Percentiles rank a stretch among this genome's conserved stretches.
These are phyloP conservation scores for Jatropha curcas DNA, from an alignment of 345 rosid species.

Conservation along the genomic window DNA sequence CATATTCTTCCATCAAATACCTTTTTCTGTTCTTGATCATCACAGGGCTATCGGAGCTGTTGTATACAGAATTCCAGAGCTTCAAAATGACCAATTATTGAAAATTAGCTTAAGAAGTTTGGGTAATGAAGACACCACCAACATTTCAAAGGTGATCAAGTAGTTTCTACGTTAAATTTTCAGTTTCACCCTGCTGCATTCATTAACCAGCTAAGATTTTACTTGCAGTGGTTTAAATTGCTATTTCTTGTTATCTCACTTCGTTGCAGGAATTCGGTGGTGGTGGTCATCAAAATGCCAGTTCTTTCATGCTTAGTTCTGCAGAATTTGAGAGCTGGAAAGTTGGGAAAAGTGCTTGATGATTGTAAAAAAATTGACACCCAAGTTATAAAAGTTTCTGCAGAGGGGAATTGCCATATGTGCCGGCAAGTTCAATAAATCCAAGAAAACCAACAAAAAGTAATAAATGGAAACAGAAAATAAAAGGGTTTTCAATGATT, in stretches of 20 bases:
- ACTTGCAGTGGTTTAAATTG: neutral
- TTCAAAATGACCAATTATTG: constrained; percentile 50
- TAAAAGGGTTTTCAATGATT: too few species aligned
- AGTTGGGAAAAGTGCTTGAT: constrained; percentile 20
- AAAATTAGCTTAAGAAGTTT: constrained; percentile 75
- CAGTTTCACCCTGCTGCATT: neutral
- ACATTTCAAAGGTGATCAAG: constrained; percentile 41
- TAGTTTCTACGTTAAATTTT: neutral
- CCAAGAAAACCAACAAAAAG: too few species aligned
- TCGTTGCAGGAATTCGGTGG: constrained; percentile 55
- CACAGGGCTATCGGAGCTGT: constrained; percentile 64
- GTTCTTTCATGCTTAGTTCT: constrained; percentile 61
- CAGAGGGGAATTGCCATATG: too few species aligned
- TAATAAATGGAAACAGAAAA: too few species aligned
- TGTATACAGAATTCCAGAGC: constrained; percentile 60
- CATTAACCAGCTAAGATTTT: neutral
- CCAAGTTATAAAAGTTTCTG: neutral
- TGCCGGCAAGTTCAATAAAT: too few species aligned
- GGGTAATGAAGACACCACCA: constrained; percentile 59
- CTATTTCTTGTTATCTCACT: neutral
- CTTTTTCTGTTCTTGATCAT: neutral
- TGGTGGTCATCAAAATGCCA: constrained; percentile 70
- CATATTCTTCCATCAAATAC: neutral
- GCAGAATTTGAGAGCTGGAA: constrained; percentile 58
- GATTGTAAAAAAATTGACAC: too few species aligned